Base-by-base conservation (phyloP, 208 protist species). In the Trypanosoma avium region DNA sequence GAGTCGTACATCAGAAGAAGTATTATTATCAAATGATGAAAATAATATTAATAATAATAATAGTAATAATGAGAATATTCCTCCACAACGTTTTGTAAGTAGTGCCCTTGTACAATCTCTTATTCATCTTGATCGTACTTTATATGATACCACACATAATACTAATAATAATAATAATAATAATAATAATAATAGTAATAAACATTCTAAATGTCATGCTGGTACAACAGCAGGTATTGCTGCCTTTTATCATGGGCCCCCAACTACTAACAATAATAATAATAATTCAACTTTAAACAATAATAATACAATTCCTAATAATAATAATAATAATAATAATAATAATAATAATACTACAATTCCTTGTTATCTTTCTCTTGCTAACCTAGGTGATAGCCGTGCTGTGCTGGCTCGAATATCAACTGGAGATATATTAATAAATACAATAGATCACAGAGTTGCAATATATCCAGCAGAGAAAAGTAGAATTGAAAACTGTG, bases 341-440 rank as follows among this genome's bases (percentile, higher is more conserved):
- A n/a, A n/a, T n/a, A n/a, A n/a, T n/a, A n/a, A 49, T 15, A n/a
- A 53, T 26, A 24, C 46, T 40, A 21, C 19, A 0, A 50, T 29
- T 15, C 21, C 30, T 24, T 61, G 33, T 27, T 79, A 65, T 36
- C 58, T 89, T 9, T 82, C 74, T 57, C 76, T 93, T 49, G 87
- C 87, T 4, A 89, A 89, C 49, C 61, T 93, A 8, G 87, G 87
- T 13, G 87, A 93, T 54, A 87, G 82, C 32, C 77, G 87, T n/a
- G 73, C 81, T 19, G 75, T 93, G 9, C 48, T 93, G 17, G 82
- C 77, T 46, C 74, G 66, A 53, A 52, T 66, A 1, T 52, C 55
- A 8, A 78, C 61, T 4, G 70, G 72, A 8, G 30, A 50, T 21
- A 38, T 92, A 32, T 36, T 90, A 29, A 50, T 87, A 6, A 43